A percentile compares a stretch with the other conserved stretches of the same genome.
phyloP scores from a whole-genome alignment of 345 rosid species.

The Corymbia maculata region DNA sequence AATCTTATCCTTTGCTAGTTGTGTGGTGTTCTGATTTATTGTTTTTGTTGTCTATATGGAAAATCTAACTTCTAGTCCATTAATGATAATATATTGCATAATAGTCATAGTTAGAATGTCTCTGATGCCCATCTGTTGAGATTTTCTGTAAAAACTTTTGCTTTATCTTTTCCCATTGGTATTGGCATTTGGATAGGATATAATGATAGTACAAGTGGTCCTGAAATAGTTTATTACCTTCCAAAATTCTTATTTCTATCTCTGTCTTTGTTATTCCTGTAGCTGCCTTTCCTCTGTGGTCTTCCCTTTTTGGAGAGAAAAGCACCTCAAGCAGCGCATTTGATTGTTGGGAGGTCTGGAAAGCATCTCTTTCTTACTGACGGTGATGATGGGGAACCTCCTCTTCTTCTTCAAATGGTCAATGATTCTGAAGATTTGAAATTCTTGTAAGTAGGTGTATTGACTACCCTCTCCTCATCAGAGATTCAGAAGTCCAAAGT shows the following conservation, averaged over 20 bases:
- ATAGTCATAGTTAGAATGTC: background rate
- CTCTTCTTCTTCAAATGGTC: conserved; percentile 88
- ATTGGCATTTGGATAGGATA: background rate
- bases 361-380: conserved; percentile 91
- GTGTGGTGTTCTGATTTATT: background rate
- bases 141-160: background rate
- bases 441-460: conserved; percentile 53
- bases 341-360: conserved; percentile 85
- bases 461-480: background rate
- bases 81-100: background rate
- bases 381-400: conserved; percentile 58
- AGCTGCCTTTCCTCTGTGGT: conserved; percentile 93
- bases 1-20: background rate
- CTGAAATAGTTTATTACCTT: background rate
- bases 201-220: background rate
- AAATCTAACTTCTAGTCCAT: background rate
- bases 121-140: background rate
- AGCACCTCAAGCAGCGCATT: conserved; percentile 82
- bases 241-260: background rate
- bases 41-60: background rate
- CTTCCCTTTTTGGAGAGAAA: conserved; percentile 82
- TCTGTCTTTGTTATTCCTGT: conserved; percentile 4
- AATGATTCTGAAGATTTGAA: conserved; percentile 53
- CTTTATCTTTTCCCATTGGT: background rate
- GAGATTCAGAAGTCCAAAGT: background rate